Evolutionary conservation across 164 flowering plant species (phyloP), one percentile per base, ranked within the genome.

Genomic region (Vitis riparia): DNA sequence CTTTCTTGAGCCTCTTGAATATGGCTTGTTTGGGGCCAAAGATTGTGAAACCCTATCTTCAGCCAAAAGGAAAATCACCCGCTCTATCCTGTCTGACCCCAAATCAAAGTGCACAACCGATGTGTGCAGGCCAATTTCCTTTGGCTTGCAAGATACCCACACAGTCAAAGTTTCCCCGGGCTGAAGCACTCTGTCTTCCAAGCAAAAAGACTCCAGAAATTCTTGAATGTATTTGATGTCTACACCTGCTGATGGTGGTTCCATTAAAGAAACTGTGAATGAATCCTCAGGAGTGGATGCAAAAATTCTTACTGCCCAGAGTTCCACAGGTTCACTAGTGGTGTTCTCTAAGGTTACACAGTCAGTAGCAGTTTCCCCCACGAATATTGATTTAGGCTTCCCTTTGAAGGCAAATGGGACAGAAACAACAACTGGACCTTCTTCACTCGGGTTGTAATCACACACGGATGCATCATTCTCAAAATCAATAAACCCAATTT

Each of bases 141-240:
- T 84, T 0, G 98, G 90, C 58, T 88, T 89, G 83, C 98, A 93
- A 29, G 95, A 88, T 16, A 96, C 37, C 99, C 99, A 96, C 65
- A 96, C 68, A 14, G 77, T 88, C 50, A 96, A 63, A n/a, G 84
- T 80, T 61, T 81, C 78, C n/a, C 70, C 68, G 0, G 97, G 86
- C 73, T 82, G 89, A 59, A 96, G 78, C 56, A 85, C 74, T 63
- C 97, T 80, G 52, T 96, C 99, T 68, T 92, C 94, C 71, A 96
- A 60, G 9, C 74, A 59, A 61, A 65, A 76, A 3, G 75, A 58
- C 71, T 87, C 98, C 30, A 88, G 27, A 72, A 85, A 93, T 15
- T 74, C 80, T 16, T 32, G 67, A 12, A 71, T 49, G 27, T 76
- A 68, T n/a, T 80, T 82, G 7, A 15, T 72, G 71, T 78, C 86